Base-by-base conservation (phyloP, 805 yeast genomes). In the Yarrowia porcina region DNA sequence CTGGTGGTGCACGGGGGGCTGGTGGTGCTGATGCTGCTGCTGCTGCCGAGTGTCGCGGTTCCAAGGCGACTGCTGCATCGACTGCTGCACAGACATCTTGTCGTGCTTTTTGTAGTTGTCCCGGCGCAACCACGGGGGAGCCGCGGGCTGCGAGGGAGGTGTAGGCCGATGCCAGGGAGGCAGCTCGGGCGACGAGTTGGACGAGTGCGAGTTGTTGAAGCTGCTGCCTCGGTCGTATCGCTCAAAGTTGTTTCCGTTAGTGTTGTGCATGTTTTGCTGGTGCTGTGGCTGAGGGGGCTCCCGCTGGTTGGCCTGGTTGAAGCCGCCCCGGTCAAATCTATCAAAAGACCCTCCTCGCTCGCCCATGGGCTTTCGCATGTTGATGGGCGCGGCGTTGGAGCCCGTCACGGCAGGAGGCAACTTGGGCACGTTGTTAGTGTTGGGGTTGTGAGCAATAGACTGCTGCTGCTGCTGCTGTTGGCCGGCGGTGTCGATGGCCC, bases 111-210 rank as follows among this genome's bases (percentile, higher is more conserved):
- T 56, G 49, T 56, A 56, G 49, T 56, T 56, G 61, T 56, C 61
- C 2, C 61, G 61, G 39, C 61, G 61, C 27, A 39, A 36, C 61
- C 61, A 56, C 39, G 61, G 61, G n/a, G 61, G 47, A 15, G 61
- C 44, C 12, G 61, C 47, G n/a, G 61, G 61, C 49, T 56, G 61
- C 23, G 61, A 28, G 15, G 61, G 61, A 20, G 61, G 61, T 10
- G 61, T 56, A 28, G 61, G 61, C 21, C 61, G 13, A 39, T 39
- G 49, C 61, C 61, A 56, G n/a, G 61, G 61, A 52, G 59, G 59
- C 3, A 52, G 59, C 25, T 52, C 59, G 17, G 59, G 33, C 12
- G 59, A 52, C 32, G 59, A 35, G 44, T 52, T 52, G 44, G 59
- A 52, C 44, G 56, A 49, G 56, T 52, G 36, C 44, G 56, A 49